phyloP scores from a whole-genome alignment of 495 filamentous ascomycete genomes.

The Penicillium daleae region DNA sequence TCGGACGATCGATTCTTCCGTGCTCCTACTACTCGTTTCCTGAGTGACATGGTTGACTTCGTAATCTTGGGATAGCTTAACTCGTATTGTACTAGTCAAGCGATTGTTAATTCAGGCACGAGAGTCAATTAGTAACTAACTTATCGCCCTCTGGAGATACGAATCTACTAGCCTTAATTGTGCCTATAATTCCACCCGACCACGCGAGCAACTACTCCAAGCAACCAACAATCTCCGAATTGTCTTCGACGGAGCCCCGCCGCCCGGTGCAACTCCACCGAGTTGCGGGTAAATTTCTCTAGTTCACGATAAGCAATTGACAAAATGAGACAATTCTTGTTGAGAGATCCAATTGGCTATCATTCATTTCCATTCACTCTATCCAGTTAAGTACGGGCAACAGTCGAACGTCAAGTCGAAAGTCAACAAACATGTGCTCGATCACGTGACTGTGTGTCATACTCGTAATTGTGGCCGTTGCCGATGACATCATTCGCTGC shows the following conservation, averaged over 20 bases:
- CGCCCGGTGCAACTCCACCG: neutral
- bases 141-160: neutral
- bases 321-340: neutral
- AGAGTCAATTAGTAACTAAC: neutral
- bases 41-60: neutral
- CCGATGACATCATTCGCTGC: neutral
- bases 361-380: neutral
- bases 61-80: neutral
- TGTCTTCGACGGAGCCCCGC: neutral
- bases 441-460: neutral
- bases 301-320: neutral
- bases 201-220: neutral
- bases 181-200: neutral
- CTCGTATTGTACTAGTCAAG: neutral
- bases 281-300: constrained; percentile 2
- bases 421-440: neutral
- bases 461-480: neutral
- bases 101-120: neutral
- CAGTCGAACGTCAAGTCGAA: too few species aligned
- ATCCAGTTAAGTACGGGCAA: neutral
- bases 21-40: neutral
- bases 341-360: neutral
- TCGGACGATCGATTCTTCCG: constrained; percentile 7
- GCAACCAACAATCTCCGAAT: neutral
- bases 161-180: neutral